These are phyloP conservation scores for Madurella fahalii DNA, from an alignment of 2,329 filamentous ascomycete genomes.

Conservation along the genomic window DNA sequence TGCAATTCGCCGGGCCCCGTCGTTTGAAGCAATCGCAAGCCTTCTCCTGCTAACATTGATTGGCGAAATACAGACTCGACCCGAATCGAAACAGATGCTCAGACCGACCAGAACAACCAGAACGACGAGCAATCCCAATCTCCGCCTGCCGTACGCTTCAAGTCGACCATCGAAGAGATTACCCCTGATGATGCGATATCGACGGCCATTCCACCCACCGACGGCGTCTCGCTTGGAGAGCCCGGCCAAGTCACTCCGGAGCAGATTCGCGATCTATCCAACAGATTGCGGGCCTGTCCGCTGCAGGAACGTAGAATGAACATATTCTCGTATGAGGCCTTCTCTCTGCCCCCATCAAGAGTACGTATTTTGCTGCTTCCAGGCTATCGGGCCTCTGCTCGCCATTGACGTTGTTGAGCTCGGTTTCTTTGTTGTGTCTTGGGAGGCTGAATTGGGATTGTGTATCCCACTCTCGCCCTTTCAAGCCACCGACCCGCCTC, in stretches of 20 bases:
- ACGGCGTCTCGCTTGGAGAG: conserved; percentile 28
- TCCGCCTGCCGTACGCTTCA: conserved; percentile 62
- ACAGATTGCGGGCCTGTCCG: conserved; percentile 66
- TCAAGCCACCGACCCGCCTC: background rate
- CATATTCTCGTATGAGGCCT: conserved; percentile 84
- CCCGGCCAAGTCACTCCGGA: conserved; percentile 49
- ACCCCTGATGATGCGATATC: conserved; percentile 41
- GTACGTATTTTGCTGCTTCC: conserved; percentile 50
- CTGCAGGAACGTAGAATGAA: conserved; percentile 80
- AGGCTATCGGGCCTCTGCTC: background rate
- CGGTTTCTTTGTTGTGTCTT: conserved; percentile 4
- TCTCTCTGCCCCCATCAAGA: conserved; percentile 80
- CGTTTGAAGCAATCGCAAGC: conserved; percentile 9
- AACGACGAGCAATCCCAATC: conserved; percentile 9
- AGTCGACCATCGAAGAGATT: conserved; percentile 67
- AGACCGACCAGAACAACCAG: background rate
- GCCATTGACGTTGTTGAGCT: background rate
- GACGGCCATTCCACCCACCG: conserved; percentile 22
- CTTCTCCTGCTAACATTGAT: conserved; percentile 5
- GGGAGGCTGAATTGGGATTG: conserved; percentile 1
- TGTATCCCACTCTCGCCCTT: background rate
- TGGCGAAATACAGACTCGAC: conserved; percentile 9
- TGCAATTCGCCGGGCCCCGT: background rate
- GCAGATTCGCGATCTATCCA: conserved; percentile 67
- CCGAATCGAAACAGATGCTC: conserved; percentile 10